These are phyloP conservation scores for Leccinum ponderosum DNA, from an alignment of 1,284 basidiomycete species.

Conservation along the genomic window DNA sequence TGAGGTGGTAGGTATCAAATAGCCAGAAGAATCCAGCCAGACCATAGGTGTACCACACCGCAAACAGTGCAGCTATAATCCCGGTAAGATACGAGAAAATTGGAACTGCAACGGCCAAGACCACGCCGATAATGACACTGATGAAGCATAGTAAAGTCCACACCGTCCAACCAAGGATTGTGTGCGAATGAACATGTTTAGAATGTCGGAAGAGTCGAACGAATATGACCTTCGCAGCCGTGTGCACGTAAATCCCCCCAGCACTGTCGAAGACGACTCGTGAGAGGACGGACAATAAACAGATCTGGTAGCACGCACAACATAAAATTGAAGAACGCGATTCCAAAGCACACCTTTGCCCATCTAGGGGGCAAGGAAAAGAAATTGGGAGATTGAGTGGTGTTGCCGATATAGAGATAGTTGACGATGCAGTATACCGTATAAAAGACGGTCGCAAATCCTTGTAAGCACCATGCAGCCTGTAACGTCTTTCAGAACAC, in stretches of 20 bases:
- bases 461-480: slow-evolving; percentile 56
- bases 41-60: slow-evolving; percentile 60
- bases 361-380: slow-evolving; percentile 48
- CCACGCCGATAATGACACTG: slow-evolving; percentile 48
- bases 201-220: slow-evolving; percentile 60
- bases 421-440: slow-evolving; percentile 51
- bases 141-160: slow-evolving; percentile 52
- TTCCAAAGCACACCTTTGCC: slow-evolving; percentile 50
- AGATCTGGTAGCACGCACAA: slow-evolving; percentile 37
- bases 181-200: slow-evolving; percentile 57
- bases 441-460: slow-evolving; percentile 52
- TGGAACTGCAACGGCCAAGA: slow-evolving; percentile 56
- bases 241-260: slow-evolving; percentile 50
- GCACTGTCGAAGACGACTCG: slow-evolving; percentile 32
- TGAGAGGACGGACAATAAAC: background rate
- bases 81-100: slow-evolving; percentile 56
- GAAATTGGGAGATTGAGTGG: slow-evolving; percentile 55
- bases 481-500: slow-evolving; percentile 15
- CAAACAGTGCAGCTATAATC: slow-evolving; percentile 56
- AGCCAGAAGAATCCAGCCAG: slow-evolving; percentile 58
- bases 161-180: slow-evolving; percentile 52
- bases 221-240: slow-evolving; percentile 61
- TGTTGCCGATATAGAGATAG: slow-evolving; percentile 59
- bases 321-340: slow-evolving; percentile 51
- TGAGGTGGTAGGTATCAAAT: slow-evolving; percentile 47